Percentiles rank a stretch among this genome's conserved stretches.
These are phyloP conservation scores for Fusarium avenaceum DNA, from an alignment of 2,329 filamentous ascomycete genomes.

Conservation along the genomic window DNA sequence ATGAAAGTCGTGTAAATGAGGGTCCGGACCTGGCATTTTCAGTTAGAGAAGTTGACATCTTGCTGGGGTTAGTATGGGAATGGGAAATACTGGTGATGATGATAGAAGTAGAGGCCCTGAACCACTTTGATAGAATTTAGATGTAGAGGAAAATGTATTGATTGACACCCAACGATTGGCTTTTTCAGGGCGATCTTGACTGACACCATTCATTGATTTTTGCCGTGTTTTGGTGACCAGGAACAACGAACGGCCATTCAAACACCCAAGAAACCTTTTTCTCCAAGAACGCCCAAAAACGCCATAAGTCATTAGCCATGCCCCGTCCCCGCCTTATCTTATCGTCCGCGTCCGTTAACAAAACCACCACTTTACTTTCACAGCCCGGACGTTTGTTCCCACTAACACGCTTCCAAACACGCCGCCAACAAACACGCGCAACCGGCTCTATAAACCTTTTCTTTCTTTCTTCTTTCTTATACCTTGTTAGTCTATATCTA, in stretches of 20 bases:
- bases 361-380: constrained; percentile 36
- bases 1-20: constrained; percentile 3
- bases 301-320: constrained; percentile 1
- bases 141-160: not conserved
- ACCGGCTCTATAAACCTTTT: not conserved
- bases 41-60: not conserved
- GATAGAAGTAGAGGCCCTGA: not conserved
- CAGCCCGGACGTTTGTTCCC: constrained; percentile 26
- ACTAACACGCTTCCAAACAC: constrained; percentile 35
- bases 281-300: constrained; percentile 11
- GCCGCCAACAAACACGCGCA: constrained; percentile 6
- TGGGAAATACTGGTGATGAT: not conserved
- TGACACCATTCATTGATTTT: not conserved
- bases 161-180: not conserved
- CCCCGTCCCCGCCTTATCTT: constrained; percentile 38
- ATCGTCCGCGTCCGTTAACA: constrained; percentile 37
- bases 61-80: not conserved
- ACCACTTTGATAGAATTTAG: not conserved
- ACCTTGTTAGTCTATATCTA: not conserved
- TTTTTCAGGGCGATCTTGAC: constrained; percentile 10
- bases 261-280: not conserved
- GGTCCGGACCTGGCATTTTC: not conserved
- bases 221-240: constrained; percentile 33
- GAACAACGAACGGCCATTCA: constrained; percentile 16
- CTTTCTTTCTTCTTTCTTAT: not conserved